Evolutionary conservation across 2,329 filamentous ascomycete species (phyloP), one percentile per base, ranked within the genome.

Genomic region (Fusarium graminum): DNA sequence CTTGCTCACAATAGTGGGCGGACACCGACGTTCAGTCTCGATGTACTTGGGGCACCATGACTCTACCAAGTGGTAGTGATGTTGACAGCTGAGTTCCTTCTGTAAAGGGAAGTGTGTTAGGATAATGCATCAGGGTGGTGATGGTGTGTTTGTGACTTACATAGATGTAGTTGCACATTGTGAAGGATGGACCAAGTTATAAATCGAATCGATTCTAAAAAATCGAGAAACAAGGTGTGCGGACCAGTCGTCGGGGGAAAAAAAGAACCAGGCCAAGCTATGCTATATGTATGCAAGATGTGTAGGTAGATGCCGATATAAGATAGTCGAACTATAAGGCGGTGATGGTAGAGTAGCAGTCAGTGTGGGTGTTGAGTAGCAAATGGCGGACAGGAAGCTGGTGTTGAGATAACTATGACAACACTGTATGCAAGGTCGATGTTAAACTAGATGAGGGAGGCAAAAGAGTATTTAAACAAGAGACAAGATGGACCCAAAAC

Each of bases 111-210:
- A 25, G 3, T 30, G 10, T 49, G 56, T 71, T 51, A 71, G 65
- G 62, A 67, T 50, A 30, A 47, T 38, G 13, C 29, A 41, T 52
- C 43, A 40, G 36, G n/a, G 38, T n/a, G 34, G 25, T 49, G n/a
- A 46, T 50, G 32, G 26, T 41, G 34, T 47, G 22, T 28, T 41
- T 41, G 43, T 22, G 47, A 73, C 78, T 62, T 74, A 81, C 80
- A 68, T 83, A 82, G 54, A 83, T 84, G 72, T 82, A 84, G 74
- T 84, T 82, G 76, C 82, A 84, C 82, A 84, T 84, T 63, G 59
- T 79, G 67, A 49, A 57, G 45, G 42, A 26, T 17, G 36, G 42
- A 53, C 29, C 41, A 52, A 45, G 38, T 36, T 16, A 36, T 36
- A 36, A n/a, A 22, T 12, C 17, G 28, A 40, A 22, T 52, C 56